A percentile compares a stretch with the other conserved stretches of the same genome.
Evolutionary conservation across 164 flowering plant species (phyloP).

Genomic region (Paratinospora sagittata): DNA sequence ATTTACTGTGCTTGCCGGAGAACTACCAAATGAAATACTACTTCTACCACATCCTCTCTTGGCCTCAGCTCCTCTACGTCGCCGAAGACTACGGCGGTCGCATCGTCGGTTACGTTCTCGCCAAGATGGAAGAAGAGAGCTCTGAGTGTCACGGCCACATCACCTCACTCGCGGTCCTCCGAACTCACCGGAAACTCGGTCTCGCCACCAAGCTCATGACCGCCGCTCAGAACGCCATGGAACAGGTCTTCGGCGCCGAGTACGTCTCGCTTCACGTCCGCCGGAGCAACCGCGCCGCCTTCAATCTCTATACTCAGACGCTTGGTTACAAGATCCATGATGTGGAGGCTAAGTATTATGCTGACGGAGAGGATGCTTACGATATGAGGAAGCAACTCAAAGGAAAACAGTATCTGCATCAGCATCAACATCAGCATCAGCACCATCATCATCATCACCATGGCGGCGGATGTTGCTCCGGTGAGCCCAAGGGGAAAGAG

Average conservation of each 20-base stretch:
- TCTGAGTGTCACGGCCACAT: slow-evolving; percentile 96
- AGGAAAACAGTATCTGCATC: slow-evolving; percentile 31
- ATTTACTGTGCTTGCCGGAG: slow-evolving; percentile 80
- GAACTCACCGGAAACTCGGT: slow-evolving; percentile 89
- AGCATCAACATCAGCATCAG: neutral
- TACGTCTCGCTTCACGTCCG: slow-evolving; percentile 86
- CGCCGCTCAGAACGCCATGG: slow-evolving; percentile 98
- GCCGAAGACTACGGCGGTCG: slow-evolving; percentile 90
- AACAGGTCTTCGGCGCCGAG: slow-evolving; percentile 73
- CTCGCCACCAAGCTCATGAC: slow-evolving; percentile 95
- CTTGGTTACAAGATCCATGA: slow-evolving; percentile 85
- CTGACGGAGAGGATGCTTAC: slow-evolving; percentile 94
- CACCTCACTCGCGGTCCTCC: slow-evolving; percentile 87
- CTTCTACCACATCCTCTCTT: slow-evolving; percentile 89
- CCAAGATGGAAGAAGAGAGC: slow-evolving; percentile 94
- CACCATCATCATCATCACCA: slow-evolving; percentile 46
- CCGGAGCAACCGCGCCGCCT: slow-evolving; percentile 91
- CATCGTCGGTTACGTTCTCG: slow-evolving; percentile 90
- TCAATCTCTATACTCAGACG: slow-evolving; percentile 71
- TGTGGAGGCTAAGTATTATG: slow-evolving; percentile 87
- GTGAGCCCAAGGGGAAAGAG: slow-evolving; percentile 17
- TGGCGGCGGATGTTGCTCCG: slow-evolving; percentile 61
- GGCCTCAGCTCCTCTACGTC: slow-evolving; percentile 99
- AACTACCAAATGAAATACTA: slow-evolving; percentile 96
- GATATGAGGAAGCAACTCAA: slow-evolving; percentile 87